These are phyloP conservation scores for Saksenaea oblongispora DNA, from an alignment of 371 early-diverging fungal species.

Conservation along the genomic window DNA sequence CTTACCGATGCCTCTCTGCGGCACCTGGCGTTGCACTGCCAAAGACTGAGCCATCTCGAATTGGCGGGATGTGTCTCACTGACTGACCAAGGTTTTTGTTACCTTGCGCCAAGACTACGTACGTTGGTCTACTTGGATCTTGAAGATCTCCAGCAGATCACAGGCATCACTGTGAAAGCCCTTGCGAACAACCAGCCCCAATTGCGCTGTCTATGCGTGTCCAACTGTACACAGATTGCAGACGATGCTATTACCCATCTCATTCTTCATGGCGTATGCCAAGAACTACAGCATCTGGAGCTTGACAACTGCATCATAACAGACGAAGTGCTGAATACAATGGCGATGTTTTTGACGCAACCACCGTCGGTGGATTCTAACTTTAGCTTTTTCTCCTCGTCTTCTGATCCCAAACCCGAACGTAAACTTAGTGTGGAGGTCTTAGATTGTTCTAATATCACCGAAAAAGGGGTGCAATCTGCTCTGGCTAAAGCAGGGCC, in stretches of 20 bases:
- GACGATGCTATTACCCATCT: constrained; percentile 45
- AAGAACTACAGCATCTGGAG: constrained; percentile 35
- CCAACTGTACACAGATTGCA: constrained; percentile 54
- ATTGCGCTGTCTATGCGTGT: constrained; percentile 45
- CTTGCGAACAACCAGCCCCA: constrained; percentile 42
- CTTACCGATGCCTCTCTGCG: constrained; percentile 47
- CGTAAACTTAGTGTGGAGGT: constrained; percentile 36
- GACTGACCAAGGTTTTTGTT: constrained; percentile 50
- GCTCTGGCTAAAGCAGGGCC: constrained; percentile 39
- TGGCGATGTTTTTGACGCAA: constrained; percentile 23
- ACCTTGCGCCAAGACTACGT: constrained; percentile 41
- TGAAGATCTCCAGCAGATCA: constrained; percentile 54
- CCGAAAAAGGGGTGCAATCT: constrained; percentile 36
- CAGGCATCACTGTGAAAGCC: constrained; percentile 47
- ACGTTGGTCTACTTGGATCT: constrained; percentile 49
- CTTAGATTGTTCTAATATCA: constrained; percentile 45
- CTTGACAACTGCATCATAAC: constrained; percentile 45
- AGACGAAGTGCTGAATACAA: constrained; percentile 29
- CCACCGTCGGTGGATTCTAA: constrained; percentile 5
- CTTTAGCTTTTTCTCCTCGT: constrained; percentile 10
- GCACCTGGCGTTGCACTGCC: constrained; percentile 33
- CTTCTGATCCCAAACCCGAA: neutral
- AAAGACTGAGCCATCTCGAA: constrained; percentile 48
- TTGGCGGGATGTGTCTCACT: constrained; percentile 50
- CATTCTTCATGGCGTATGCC: constrained; percentile 31